Evolutionary conservation across 2,329 filamentous ascomycete genomes (phyloP), one percentile per base, ranked within the genome.

Genomic region (Hypoxylon sp.): DNA sequence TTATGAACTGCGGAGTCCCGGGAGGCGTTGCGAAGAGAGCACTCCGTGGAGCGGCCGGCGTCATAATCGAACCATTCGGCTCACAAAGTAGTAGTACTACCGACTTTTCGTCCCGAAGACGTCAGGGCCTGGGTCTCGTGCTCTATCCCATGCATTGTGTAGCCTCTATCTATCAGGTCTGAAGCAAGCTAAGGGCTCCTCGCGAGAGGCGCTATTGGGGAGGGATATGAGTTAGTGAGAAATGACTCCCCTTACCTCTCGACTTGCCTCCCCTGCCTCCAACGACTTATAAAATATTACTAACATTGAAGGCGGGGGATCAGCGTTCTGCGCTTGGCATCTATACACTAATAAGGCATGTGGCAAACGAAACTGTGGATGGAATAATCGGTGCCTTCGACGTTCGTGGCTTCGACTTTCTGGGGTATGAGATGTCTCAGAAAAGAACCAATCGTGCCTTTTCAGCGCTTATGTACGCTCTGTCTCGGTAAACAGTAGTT

Each of bases 41-140:
- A 17, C 54, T 61, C 58, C 54, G 35, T 54, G 33, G 46, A 55
- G 52, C 39, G 35, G 10, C 52, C 44, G 48, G 59, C 69, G 71
- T 73, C 71, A 73, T 73, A 71, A 67, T 73, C 69, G 71, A 71
- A 71, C 63, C 24, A 73, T 68, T 64, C 31, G 22, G 31, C 29
- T 59, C 13, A 24, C 17, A 57, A n/a, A 63, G 44, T 48, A 19
- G 54, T 33, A 35, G 19, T 53, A 35, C 35, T 46, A 55, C 39
- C 50, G n/a, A 31, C 52, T 58, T 39, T 50, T 42, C 11, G 46
- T 48, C 48, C 55, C 57, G 47, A 55, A 54, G 44, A 55, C 44
- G 53, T 63, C 50, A 42, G 51, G 59, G 33, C 44, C 42, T 14
- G 29, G 24, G 57, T 59, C 62, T 63, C 58, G 48, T 62, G 50